Evolutionary conservation across 495 filamentous ascomycete genomes (phyloP).

Genomic region (Lindgomyces ingoldianus): DNA sequence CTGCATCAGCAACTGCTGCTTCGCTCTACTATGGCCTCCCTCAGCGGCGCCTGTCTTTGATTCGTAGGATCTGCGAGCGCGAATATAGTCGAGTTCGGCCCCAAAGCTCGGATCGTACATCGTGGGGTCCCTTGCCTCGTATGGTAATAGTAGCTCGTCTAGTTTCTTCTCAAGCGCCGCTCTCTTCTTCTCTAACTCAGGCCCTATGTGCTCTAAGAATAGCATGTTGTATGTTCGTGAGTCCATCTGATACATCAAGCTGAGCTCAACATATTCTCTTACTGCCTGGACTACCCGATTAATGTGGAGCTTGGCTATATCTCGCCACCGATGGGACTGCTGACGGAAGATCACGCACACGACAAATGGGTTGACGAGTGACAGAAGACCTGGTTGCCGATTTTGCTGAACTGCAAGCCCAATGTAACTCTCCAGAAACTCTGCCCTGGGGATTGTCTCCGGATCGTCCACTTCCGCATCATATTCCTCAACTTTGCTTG

Average conservation of each 20-base stretch:
- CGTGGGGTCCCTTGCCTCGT: constrained; percentile 4
- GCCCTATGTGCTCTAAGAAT: neutral
- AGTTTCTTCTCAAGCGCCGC: neutral
- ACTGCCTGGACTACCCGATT: constrained; percentile 5
- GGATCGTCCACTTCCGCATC: neutral
- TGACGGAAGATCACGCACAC: constrained; percentile 13
- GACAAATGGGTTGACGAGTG: constrained; percentile 12
- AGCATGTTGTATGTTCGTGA: neutral
- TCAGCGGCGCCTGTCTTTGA: neutral
- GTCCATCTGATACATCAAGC: constrained; percentile 13
- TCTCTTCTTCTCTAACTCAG: constrained; percentile 4
- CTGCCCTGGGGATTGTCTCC: neutral
- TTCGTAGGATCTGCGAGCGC: neutral
- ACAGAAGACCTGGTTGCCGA: constrained; percentile 1
- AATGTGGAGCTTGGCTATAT: constrained; percentile 11
- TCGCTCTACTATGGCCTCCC: neutral
- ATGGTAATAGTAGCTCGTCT: constrained; percentile 5
- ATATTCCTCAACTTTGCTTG: neutral
- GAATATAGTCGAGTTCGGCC: constrained; percentile 5
- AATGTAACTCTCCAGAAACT: constrained; percentile 7
- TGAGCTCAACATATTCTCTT: constrained; percentile 1
- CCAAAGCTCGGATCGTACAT: constrained; percentile 20
- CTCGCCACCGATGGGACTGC: constrained; percentile 11
- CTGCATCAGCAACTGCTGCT: constrained; percentile 7
- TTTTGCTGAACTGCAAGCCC: neutral